These are phyloP conservation scores for Ogataea neopini DNA, from an alignment of 805 yeast genomes.

Conservation along the genomic window DNA sequence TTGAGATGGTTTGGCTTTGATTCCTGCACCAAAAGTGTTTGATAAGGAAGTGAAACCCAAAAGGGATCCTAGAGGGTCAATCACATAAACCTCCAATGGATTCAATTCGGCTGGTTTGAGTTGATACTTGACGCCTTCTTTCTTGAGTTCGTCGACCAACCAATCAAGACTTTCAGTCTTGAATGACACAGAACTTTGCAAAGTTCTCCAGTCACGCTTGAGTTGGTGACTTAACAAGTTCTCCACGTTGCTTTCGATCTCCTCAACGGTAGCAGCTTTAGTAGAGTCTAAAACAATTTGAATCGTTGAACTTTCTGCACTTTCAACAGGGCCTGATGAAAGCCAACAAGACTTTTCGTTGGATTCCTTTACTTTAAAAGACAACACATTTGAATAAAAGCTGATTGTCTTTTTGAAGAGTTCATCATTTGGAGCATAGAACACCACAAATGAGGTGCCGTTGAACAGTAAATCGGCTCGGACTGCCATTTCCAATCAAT, in stretches of 20 bases:
- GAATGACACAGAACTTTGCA: slow-evolving; percentile 47
- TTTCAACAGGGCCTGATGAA: slow-evolving; percentile 22
- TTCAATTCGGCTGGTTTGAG: slow-evolving; percentile 68
- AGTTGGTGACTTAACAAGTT: slow-evolving; percentile 30
- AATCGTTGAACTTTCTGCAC: slow-evolving; percentile 28
- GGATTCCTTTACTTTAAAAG: slow-evolving; percentile 35
- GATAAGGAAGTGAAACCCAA: slow-evolving; percentile 72
- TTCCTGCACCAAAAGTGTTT: slow-evolving; percentile 49
- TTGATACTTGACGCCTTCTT: slow-evolving; percentile 44
- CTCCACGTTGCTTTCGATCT: slow-evolving; percentile 29
- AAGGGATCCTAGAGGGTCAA: slow-evolving; percentile 83
- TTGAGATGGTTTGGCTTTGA: slow-evolving; percentile 13
- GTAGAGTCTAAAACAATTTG: slow-evolving; percentile 26
- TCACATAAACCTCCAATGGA: slow-evolving; percentile 72
- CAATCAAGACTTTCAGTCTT: slow-evolving; percentile 43
- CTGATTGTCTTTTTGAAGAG: slow-evolving; percentile 47
- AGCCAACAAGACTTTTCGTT: slow-evolving; percentile 35
- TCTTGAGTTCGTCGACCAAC: slow-evolving; percentile 38
- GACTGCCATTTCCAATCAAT: slow-evolving; percentile 17
- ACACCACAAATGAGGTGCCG: slow-evolving; percentile 54
- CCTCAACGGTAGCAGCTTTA: slow-evolving; percentile 29
- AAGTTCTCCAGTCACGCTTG: slow-evolving; percentile 52
- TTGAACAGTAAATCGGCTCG: slow-evolving; percentile 45
- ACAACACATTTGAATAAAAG: slow-evolving; percentile 57
- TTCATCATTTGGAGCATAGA: slow-evolving; percentile 51